These are phyloP conservation scores for Coprinopsis cinerea DNA, from an alignment of 768 basidiomycete species.

Conservation along the genomic window DNA sequence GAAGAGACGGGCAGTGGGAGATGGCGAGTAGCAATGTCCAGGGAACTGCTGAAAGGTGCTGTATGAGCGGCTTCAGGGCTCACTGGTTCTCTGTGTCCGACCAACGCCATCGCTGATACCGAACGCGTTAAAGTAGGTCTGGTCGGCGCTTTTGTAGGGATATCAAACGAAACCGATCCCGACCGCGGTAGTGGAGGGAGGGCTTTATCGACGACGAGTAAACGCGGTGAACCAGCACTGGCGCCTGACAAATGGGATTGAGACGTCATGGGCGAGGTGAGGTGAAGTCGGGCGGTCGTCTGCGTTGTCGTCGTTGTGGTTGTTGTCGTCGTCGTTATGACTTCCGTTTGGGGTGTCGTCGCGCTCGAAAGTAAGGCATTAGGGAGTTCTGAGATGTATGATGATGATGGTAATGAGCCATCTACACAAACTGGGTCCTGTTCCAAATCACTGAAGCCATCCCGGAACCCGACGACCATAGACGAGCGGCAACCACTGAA, in stretches of 20 bases:
- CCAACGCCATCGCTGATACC: constrained; percentile 42
- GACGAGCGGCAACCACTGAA: background rate
- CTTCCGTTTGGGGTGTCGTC: constrained; percentile 42
- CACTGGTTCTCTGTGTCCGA: background rate
- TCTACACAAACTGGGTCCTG: background rate
- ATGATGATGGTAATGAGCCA: constrained; percentile 10
- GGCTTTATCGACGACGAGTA: constrained; percentile 14
- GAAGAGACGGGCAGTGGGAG: too few relatives aligned
- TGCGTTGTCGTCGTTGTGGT: constrained; percentile 43
- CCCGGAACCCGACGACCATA: constrained; percentile 1
- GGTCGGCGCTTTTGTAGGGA: constrained; percentile 1
- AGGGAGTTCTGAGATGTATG: constrained; percentile 15
- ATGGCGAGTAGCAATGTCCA: too few relatives aligned
- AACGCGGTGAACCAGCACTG: constrained; percentile 4
- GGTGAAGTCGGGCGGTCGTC: background rate
- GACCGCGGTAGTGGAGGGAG: constrained; percentile 19
- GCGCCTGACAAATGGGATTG: background rate
- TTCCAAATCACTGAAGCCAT: constrained; percentile 3
- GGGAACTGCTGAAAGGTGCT: too few relatives aligned
- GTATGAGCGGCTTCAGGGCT: too few relatives aligned
- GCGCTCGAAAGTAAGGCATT: constrained; percentile 35
- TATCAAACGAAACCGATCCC: constrained; percentile 7
- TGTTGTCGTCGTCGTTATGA: constrained; percentile 36
- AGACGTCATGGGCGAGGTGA: background rate
- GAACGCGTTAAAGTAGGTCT: constrained; percentile 39